Evolutionary conservation across 768 basidiomycete species (phyloP), one percentile per base, ranked within the genome.

Genomic region (Boletus vermiculosoides): DNA sequence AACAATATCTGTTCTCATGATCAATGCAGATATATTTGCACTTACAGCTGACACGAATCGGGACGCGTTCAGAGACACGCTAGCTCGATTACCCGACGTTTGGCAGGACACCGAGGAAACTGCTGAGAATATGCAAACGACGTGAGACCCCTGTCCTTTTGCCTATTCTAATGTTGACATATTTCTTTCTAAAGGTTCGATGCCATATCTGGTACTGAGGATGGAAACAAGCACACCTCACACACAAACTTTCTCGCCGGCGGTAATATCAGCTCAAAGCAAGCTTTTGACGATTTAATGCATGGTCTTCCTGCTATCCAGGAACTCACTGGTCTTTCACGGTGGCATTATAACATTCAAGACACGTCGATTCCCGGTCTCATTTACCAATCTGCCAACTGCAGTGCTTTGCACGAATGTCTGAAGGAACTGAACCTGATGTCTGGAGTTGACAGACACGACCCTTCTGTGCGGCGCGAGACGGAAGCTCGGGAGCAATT

Each of bases 201-300:
- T 64, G 67, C 88, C 25, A 76, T 81, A 3, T 81, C 85, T 60
- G 77, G 79, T 33, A 73, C 82, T 20, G 81, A 81, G 11, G 75
- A 78, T 12, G 81, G 83, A 58, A 81, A 82, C 1, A 40, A 52
- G 13, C 57, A 73, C 25, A 55, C 73, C 5, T 76, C 77, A 1
- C 74, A 82, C 50, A 76, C 84, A 2, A 82, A 85, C 63, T 87
- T 90, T 61, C 69, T 90, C 20, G 77, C 84, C 0, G 78, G 78
- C 10, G 79, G 76, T 59, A 65, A 73, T n/a, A 63, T 88, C 42
- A 81, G 81, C 58, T 80, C 80, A 15, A 71, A 71, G 5, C 71
- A 78, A 50, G 85, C 80, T 11, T 85, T 80, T 66, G 79, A 78
- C 45, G 82, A 81, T 2, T 66, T 88, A 47, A 64, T 65, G 11